Conservation (phyloP, 345 rosid genomes). For the Diplotaxis tenuifolia region DNA sequence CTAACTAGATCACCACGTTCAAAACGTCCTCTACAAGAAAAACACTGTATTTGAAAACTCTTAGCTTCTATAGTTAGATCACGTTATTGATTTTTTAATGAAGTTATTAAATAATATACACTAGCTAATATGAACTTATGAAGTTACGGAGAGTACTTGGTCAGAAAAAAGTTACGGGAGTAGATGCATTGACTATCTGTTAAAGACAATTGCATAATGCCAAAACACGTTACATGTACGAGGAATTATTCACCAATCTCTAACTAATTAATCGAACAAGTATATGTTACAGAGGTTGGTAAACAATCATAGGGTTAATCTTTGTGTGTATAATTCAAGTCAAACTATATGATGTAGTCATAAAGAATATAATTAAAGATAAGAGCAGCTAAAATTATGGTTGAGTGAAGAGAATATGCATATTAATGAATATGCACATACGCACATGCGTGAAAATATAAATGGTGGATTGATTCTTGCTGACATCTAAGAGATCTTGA, state of each 20-base stretch:
- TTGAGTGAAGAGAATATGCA: conserved; percentile 17
- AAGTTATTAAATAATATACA: no score
- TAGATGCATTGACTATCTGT: background rate
- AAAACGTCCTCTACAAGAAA: background rate
- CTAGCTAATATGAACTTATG: background rate
- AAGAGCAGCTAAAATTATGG: conserved; percentile 1
- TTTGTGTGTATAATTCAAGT: conserved; percentile 1
- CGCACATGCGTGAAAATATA: conserved; percentile 33
- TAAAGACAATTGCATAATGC: conserved; percentile 9
- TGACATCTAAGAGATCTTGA: conserved; percentile 27
- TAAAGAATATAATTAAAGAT: conserved; percentile 13
- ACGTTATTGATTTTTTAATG: no score
- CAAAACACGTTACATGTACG: conserved; percentile 22
- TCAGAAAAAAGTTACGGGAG: no score
- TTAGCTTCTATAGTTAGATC: background rate
- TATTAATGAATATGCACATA: conserved; percentile 33
- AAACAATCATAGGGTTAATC: background rate
- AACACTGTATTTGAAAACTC: background rate
- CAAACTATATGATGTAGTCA: conserved; percentile 7
- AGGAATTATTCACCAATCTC: conserved; percentile 13
- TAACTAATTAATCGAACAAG: background rate
- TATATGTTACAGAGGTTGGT: background rate
- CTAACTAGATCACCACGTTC: background rate
- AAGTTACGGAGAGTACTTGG: background rate
- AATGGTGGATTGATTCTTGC: conserved; percentile 25